These are phyloP conservation scores for Catenaria anguillulae DNA, from an alignment of 371 early-diverging fungal genomes.

Conservation along the genomic window DNA sequence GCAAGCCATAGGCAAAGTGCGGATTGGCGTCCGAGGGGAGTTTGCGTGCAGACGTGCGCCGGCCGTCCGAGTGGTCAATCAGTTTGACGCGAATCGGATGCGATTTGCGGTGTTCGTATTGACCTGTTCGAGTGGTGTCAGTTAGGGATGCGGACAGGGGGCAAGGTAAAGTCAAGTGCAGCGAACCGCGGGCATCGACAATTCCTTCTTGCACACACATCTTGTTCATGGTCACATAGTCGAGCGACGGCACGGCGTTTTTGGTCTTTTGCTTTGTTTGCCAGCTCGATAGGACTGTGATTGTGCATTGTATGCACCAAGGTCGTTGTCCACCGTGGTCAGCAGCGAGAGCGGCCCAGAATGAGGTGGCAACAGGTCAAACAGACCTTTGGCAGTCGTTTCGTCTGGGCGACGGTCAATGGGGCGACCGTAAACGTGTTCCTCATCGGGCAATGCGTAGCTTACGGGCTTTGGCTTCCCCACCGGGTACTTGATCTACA, in stretches of 20 bases:
- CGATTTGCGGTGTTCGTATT: conserved; percentile 17
- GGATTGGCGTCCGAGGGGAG: conserved; percentile 29
- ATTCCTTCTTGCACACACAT: conserved; percentile 26
- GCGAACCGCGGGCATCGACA: conserved; percentile 20
- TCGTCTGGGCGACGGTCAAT: conserved; percentile 26
- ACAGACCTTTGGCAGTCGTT: conserved; percentile 22
- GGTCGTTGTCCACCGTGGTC: too few relatives aligned
- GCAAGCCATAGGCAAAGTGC: conserved; percentile 31
- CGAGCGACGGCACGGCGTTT: conserved; percentile 25
- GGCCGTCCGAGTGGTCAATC: conserved; percentile 15
- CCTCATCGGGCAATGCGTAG: conserved; percentile 23
- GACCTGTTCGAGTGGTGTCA: background rate
- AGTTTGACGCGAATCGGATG: conserved; percentile 30
- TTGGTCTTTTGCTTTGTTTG: conserved; percentile 22
- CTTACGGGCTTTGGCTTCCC: conserved; percentile 28
- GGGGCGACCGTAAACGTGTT: conserved; percentile 31
- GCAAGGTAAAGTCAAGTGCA: background rate
- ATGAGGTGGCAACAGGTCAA: background rate
- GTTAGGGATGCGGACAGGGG: background rate
- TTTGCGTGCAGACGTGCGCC: conserved; percentile 2
- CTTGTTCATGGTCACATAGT: conserved; percentile 39
- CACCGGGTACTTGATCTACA: conserved; percentile 20
- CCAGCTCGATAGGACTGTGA: conserved; percentile 28
- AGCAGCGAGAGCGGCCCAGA: background rate
- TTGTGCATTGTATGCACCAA: background rate